Evolutionary conservation across 768 basidiomycete genomes (phyloP), one percentile per base, ranked within the genome.

Genomic region (Pleurotus platypus): DNA sequence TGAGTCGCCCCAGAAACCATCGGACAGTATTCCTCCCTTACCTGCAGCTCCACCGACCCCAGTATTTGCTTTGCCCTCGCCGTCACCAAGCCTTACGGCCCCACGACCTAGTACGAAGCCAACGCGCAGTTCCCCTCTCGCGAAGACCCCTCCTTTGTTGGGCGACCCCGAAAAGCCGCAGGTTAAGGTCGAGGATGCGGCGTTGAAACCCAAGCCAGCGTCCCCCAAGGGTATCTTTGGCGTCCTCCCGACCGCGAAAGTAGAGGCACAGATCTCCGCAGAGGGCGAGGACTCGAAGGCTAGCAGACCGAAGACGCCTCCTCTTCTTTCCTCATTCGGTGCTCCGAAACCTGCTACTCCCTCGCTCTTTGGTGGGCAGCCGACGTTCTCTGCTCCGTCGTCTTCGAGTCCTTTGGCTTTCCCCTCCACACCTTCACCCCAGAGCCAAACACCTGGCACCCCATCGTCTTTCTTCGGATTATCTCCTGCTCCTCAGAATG

Each of bases 81-180:
- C 72, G n/a, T 61, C 75, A 1, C 76, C 81, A 18, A 69, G 75
- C 2, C 66, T 85, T 30, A 77, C 78, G 20, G 66, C 80, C 15
- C 82, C 84, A 16, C 76, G 87, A 39, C 83, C 83, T 1, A 85
- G 79, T 47, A 79, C 87, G 6, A 81, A 85, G 5, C 89, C 89
- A 0, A 69, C 77, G 2, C 83, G 87, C n/a, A 92, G 90, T 61
- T 91, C 90, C 2, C 90, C 90, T 1, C 73, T 92, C 49, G 85
- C 90, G 3, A 83, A 54, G 51, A 42, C 69, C 57, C 74, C 77
- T 4, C 73, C 83, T 53, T 72, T 72, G 56, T 81, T 75, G 60
- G 73, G 62, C 4, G 71, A 70, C 9, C 79, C 79, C 13, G 81
- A 81, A 7, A 18, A 20, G 16, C 38, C 58, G 11, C 53, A 61